phyloP scores from a whole-genome alignment of 129 eudicot species.

The Dittrichia graveolens region DNA sequence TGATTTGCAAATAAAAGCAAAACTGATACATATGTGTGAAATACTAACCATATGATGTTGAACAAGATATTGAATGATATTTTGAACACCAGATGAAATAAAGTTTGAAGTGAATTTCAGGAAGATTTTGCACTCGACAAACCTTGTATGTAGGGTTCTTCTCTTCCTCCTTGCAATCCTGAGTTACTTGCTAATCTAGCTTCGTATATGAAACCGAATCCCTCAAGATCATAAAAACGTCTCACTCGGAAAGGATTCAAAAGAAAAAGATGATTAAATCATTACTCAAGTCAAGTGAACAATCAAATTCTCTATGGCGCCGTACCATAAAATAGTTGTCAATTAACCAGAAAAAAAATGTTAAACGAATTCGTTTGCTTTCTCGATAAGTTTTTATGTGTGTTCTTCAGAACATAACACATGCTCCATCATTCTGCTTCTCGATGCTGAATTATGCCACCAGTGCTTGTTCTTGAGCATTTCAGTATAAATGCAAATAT shows the following conservation, averaged over 20 bases:
- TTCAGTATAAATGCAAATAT: too few relatives aligned
- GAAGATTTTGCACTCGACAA: conserved; percentile 77
- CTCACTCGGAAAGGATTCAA: neutral
- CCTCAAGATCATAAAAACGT: conserved; percentile 18
- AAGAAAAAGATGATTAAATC: neutral
- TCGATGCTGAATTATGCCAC: too few relatives aligned
- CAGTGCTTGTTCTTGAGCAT: too few relatives aligned
- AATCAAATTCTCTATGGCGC: neutral
- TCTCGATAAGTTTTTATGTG: neutral
- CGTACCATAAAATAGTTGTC: neutral
- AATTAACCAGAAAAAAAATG: neutral
- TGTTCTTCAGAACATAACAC: neutral
- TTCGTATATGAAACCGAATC: conserved; percentile 34
- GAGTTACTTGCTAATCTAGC: conserved; percentile 63
- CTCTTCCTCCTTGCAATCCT: conserved; percentile 78
- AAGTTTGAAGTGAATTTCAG: conserved; percentile 93
- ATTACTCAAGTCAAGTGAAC: neutral
- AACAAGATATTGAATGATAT: conserved; percentile 69
- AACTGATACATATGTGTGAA: neutral
- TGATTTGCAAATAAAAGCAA: neutral
- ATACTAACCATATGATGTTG: conserved; percentile 83
- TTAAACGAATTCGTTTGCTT: neutral
- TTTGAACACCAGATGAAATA: conserved; percentile 83
- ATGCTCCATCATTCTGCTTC: too few relatives aligned
- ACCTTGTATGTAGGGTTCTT: conserved; percentile 51